phyloP scores from a whole-genome alignment of 768 basidiomycete species.

The Tricholoma matsutake region DNA sequence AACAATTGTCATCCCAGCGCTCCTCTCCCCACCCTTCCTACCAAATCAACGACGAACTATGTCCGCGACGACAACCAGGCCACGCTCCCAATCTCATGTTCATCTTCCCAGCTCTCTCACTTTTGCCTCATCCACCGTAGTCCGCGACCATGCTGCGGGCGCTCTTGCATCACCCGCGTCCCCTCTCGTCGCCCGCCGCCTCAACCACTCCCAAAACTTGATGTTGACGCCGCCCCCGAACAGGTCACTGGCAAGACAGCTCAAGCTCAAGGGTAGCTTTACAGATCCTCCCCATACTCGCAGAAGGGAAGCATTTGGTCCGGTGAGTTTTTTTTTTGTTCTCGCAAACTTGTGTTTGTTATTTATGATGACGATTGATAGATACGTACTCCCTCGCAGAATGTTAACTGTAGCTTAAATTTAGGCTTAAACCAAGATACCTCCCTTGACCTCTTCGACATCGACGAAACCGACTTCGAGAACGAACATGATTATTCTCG shows the following conservation, averaged over 20 bases:
- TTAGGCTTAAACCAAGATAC: conserved; percentile 38
- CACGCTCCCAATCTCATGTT: conserved; percentile 59
- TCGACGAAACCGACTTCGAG: conserved; percentile 69
- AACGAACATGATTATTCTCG: conserved; percentile 35
- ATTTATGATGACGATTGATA: conserved; percentile 14
- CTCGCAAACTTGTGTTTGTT: conserved; percentile 23
- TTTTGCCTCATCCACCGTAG: conserved; percentile 36
- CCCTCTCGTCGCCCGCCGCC: conserved; percentile 33
- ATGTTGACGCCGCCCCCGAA: conserved; percentile 71
- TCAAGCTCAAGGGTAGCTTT: conserved; percentile 65
- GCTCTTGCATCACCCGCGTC: conserved; percentile 27
- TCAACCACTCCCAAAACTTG: conserved; percentile 34
- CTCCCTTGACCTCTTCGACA: conserved; percentile 63
- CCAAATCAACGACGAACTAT: conserved; percentile 33
- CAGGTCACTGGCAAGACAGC: conserved; percentile 46
- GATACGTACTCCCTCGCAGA: conserved; percentile 32
- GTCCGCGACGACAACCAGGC: conserved; percentile 38
- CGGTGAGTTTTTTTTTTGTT: conserved; percentile 25
- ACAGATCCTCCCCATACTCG: conserved; percentile 66
- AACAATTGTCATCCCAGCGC: conserved; percentile 32
- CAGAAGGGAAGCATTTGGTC: conserved; percentile 41
- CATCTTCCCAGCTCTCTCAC: conserved; percentile 30
- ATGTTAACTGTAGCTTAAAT: conserved; percentile 28
- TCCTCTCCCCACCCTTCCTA: conserved; percentile 59
- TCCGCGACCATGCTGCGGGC: conserved; percentile 19